Evolutionary conservation across 306 rosid species (phyloP), one percentile per base, ranked within the genome.

Genomic region (Comarum palustre): DNA sequence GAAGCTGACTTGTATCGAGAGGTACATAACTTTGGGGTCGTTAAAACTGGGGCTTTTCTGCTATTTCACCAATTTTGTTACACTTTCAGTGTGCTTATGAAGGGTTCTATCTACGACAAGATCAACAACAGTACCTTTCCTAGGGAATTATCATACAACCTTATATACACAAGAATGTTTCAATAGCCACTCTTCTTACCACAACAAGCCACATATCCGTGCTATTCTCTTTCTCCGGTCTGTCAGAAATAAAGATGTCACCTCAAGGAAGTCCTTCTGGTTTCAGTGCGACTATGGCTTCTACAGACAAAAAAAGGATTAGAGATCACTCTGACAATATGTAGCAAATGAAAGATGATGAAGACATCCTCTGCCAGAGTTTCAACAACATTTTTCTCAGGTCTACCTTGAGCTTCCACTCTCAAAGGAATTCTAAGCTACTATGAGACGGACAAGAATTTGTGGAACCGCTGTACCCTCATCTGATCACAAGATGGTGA

Each of bases 391-490:
- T 15, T 57, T 42, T 24, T 41, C 66, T 54, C 14, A 34, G 16
- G 58, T 43, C 68, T 72, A 72, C 75, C 75, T 72, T 57, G 64
- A 19, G 57, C 68, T 42, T 72, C 57, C 68, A 57, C 42, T 72
- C 42, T 43, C 42, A 72, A 71, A 72, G 57, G 31, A 72, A 19
- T 57, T 29, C 57, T 42, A 72, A 17, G 68, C 68, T 72, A 72
- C 60, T 29, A 42, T 0, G 87, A 66, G 47, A 58, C 61, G 29
- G 83, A 70, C 70, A 91, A 72, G 79, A 86, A 87, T 79, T 80
- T 89, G 83, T 68, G 91, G 72, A 79, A 91, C 80, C 92, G 81
- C 74, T 89, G 92, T 69, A 84, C 86, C 78, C 94, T 84, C 12
- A 60, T 80, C 71, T 75, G 76, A 10, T 79, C 84, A 71, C 51